Evolutionary conservation across 2,329 filamentous ascomycete genomes (phyloP), one percentile per base, ranked within the genome.

Genomic region (Aspergillus sp.): DNA sequence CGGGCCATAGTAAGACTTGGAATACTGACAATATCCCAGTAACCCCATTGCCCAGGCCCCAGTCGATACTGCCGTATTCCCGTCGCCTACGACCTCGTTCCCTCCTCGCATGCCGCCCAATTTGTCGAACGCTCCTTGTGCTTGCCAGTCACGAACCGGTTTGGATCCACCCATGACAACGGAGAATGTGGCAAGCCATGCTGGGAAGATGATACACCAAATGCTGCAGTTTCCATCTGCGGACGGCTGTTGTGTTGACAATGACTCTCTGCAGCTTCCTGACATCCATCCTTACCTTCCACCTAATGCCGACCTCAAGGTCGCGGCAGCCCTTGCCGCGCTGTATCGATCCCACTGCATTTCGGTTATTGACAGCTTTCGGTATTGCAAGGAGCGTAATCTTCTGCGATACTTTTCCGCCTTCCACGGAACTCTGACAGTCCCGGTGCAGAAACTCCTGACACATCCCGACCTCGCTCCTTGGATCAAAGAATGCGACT

Each of bases 401-500:
- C 94, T 98, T 65, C 94, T 95, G 64, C 88, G 94, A 55, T 79
- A 96, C 10, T 95, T 94, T 64, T 90, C 86, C 4, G 93, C 91
- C 1, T 97, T 98, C 65, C 88, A 95, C 60, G 93, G 93, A 46
- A 97, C 90, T 2, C 79, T 98, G 58, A 98, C 93, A 0, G 94
- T 96, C 67, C 93, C 93, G 4, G 91, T 97, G 3, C 89, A 96
- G 66, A 96, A 94, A 66, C 73, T 98, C 2, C 85, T 98, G 59
- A 82, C 83, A 9, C 82, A 94, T 59, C 82, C 85, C 2, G 83
- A 82, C 46, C 73, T 97, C 46, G 88, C 89, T 2, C 79, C 85
- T 1, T 98, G 93, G 93, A 94, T 98, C 51, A 87, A 93, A 63
- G 86, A 94, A 64, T 95, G 88, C 63, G 93, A 98, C 65, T 94